Evolutionary conservation across 345 rosid genomes (phyloP).

Genomic region (Camelina sativa): DNA sequence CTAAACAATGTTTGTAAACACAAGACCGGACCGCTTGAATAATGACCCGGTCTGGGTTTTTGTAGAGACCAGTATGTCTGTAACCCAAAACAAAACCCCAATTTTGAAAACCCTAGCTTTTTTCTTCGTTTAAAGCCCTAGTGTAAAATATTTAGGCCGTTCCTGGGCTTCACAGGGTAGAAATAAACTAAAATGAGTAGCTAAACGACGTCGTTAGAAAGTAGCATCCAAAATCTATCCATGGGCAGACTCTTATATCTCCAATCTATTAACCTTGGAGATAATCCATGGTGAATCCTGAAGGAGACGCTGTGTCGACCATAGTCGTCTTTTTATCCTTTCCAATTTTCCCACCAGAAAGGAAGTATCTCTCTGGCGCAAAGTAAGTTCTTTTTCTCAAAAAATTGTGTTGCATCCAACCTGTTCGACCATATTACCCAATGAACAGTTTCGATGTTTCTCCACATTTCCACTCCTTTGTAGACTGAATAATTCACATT

Average conservation of each 20-base stretch:
- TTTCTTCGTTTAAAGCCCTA: background rate
- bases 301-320: slow-evolving; percentile 36
- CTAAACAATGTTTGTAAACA: too few relatives aligned
- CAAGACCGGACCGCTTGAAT: background rate
- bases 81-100: background rate
- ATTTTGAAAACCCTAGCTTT: background rate
- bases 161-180: slow-evolving; percentile 6
- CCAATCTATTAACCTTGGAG: slow-evolving; percentile 31
- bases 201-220: slow-evolving; percentile 33
- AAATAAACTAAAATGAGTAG: background rate
- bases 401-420: slow-evolving; percentile 21
- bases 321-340: slow-evolving; percentile 27
- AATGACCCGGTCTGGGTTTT: slow-evolving; percentile 11
- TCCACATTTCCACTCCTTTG: slow-evolving; percentile 7
- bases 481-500: slow-evolving; percentile 18
- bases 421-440: slow-evolving; percentile 41
- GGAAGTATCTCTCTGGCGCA: background rate
- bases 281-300: slow-evolving; percentile 44
- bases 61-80: background rate
- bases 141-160: background rate
- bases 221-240: slow-evolving; percentile 33
- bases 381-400: slow-evolving; percentile 31
- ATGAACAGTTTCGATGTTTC: slow-evolving; percentile 19
- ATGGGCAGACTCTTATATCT: slow-evolving; percentile 33
- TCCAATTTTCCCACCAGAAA: slow-evolving; percentile 7